Percentiles rank a stretch among this genome's conserved stretches.
These are phyloP conservation scores for Cyberlindnera bimundalis DNA, from an alignment of 805 yeast genomes.

Conservation along the genomic window DNA sequence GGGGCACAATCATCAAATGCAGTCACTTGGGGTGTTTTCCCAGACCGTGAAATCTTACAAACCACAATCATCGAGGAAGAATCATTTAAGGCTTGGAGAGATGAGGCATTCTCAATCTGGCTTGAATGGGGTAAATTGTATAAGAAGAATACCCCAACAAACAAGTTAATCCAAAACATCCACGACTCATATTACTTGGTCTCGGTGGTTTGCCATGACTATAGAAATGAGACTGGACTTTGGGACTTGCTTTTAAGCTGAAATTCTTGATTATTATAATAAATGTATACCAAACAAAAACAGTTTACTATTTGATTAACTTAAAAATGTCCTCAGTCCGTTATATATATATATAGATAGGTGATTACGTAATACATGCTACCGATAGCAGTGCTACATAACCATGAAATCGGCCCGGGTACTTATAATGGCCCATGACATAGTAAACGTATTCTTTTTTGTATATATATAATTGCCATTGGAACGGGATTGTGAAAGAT, in stretches of 20 bases:
- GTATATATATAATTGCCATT: too few relatives aligned
- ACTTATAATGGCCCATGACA: too few relatives aligned
- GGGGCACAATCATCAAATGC: slow-evolving; percentile 60
- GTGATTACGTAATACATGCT: too few relatives aligned
- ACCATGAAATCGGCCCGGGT: too few relatives aligned
- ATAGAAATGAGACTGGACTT: slow-evolving; percentile 62
- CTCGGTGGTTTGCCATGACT: slow-evolving; percentile 87
- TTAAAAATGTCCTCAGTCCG: too few relatives aligned
- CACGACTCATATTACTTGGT: slow-evolving; percentile 68
- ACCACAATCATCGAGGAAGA: slow-evolving; percentile 91
- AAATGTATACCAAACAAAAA: too few relatives aligned
- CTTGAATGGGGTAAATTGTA: slow-evolving; percentile 87
- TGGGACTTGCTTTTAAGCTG: slow-evolving; percentile 58
- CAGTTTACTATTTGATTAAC: too few relatives aligned
- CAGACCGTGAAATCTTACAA: slow-evolving; percentile 83
- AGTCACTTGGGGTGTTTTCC: slow-evolving; percentile 98
- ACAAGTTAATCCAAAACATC: slow-evolving; percentile 56
- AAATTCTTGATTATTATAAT: neutral
- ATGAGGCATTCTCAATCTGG: slow-evolving; percentile 92
- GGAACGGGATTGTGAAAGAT: too few relatives aligned
- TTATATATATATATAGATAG: too few relatives aligned
- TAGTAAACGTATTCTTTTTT: too few relatives aligned
- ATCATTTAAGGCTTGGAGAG: slow-evolving; percentile 93
- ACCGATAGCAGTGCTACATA: too few relatives aligned
- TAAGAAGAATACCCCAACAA: slow-evolving; percentile 47